Percentiles rank a stretch among this genome's conserved stretches.
phyloP scores from a whole-genome alignment of 306 rosid species.

The Ammopiptanthus mongolicus region DNA sequence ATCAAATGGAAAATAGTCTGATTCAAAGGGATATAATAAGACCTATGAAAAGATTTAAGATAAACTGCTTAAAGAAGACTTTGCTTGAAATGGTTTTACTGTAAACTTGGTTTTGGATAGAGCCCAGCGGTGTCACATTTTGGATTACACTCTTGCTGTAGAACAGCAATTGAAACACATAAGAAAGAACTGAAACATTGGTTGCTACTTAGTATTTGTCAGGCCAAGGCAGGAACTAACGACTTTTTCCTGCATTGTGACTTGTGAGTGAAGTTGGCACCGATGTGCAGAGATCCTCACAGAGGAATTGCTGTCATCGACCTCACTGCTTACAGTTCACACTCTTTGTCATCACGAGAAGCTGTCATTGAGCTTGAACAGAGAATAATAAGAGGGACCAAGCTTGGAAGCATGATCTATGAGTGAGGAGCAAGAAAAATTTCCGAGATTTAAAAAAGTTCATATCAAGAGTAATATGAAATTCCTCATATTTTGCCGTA shows the following conservation, averaged over 20 bases:
- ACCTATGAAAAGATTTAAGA: too few species aligned
- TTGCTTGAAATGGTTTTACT: background rate
- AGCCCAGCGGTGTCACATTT: background rate
- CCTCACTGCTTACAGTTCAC: conserved; percentile 24
- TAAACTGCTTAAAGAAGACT: background rate
- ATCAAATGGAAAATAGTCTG: background rate
- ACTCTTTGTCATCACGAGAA: conserved; percentile 51
- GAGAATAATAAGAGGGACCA: too few species aligned
- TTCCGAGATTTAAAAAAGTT: too few species aligned
- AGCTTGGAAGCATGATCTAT: too few species aligned
- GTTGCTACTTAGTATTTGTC: background rate
- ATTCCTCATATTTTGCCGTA: too few species aligned
- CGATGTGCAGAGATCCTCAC: conserved; percentile 31
- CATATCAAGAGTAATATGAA: too few species aligned
- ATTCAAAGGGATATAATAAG: background rate
- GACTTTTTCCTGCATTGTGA: conserved; percentile 56
- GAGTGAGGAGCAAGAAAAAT: too few species aligned
- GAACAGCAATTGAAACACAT: background rate
- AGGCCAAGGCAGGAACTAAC: conserved; percentile 53
- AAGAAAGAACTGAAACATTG: background rate
- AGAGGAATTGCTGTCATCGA: conserved; percentile 12
- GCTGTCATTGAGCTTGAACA: conserved; percentile 10
- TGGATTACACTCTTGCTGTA: background rate
- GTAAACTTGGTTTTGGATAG: background rate
- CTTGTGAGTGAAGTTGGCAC: conserved; percentile 61